Evolutionary conservation across 352 stramenopile species (phyloP).

Genomic region (Phytophthora citricola): DNA sequence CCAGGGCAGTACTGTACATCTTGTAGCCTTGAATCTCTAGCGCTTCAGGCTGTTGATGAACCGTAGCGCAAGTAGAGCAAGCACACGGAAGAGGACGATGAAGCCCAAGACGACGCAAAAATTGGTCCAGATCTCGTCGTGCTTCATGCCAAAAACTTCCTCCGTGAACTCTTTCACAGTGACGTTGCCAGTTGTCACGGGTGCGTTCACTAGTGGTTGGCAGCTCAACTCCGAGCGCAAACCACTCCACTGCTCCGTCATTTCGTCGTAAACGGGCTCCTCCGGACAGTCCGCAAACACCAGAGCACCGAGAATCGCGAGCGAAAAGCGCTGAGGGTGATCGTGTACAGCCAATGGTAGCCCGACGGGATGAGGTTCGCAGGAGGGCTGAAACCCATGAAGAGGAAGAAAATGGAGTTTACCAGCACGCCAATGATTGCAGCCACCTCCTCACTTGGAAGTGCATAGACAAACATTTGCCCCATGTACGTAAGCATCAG

Average conservation of each 20-base stretch:
- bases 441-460: slow-evolving; percentile 38
- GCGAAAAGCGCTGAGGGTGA: slow-evolving; percentile 39
- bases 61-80: slow-evolving; percentile 51
- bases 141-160: slow-evolving; percentile 53
- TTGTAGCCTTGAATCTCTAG: slow-evolving; percentile 5
- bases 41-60: slow-evolving; percentile 59
- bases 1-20: too few relatives aligned
- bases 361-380: slow-evolving; percentile 37
- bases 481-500: slow-evolving; percentile 45
- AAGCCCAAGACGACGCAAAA: slow-evolving; percentile 46
- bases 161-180: slow-evolving; percentile 60
- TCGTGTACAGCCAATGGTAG: slow-evolving; percentile 49
- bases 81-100: slow-evolving; percentile 50
- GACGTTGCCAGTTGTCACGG: slow-evolving; percentile 32
- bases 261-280: slow-evolving; percentile 29
- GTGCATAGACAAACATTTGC: slow-evolving; percentile 37
- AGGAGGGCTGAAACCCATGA: slow-evolving; percentile 44
- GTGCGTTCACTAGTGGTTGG: slow-evolving; percentile 40
- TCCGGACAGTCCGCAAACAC: slow-evolving; percentile 43
- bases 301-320: slow-evolving; percentile 36
- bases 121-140: slow-evolving; percentile 56
- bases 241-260: slow-evolving; percentile 20
- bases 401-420: slow-evolving; percentile 46
- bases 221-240: slow-evolving; percentile 42
- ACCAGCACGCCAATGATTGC: slow-evolving; percentile 35